Base-by-base conservation (phyloP, 1,284 basidiomycete genomes). In the Trichosporon sp. region DNA sequence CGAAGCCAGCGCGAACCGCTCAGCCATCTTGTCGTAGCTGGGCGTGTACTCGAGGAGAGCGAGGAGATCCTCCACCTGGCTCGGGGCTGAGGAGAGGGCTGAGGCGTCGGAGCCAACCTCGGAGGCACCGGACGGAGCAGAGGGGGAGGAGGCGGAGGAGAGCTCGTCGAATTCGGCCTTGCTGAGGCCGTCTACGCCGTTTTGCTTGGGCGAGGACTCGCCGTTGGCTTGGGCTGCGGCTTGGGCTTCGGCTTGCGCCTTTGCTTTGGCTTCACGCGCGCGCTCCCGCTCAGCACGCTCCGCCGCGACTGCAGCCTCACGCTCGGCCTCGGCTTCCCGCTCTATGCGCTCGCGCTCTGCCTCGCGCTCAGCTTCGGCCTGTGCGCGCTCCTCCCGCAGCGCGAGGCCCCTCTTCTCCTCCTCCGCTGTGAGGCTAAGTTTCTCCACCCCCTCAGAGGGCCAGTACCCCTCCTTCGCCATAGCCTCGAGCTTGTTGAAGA, bases 331-430 rank as follows among this genome's bases (percentile, higher is more conserved):
- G 16, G 35, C 16, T 11, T 16, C 59, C 5, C 19, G 19, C 51
- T 63, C 59, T 31, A 11, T 19, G n/a, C 14, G 14, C 31, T 61
- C 56, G 26, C 83, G 10, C 73, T 85, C 16, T 78, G 83, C 70
- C 68, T 81, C 21, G 73, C 84, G 8, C 76, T 85, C 14, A 78
- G 75, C 3, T 72, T 84, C 16, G 77, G 84, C 35, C 73, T 85
- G 11, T 73, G 84, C 54, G 77, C 81, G 38, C 32, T 65, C 11
- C 78, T 84, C 0, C 83, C 84, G 2, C 74, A 83, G 35, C 77
- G 83, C 11, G 82, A 85, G 69, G 82, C 83, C 67, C 73, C 84
- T 26, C 76, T 32, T 21, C 7, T n/a, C 8, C 59, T 63, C 59
- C 16, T 35, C 59, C 14, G 31, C 32, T 14, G 59, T 63, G 14